A percentile compares a stretch with the other conserved stretches of the same genome.
phyloP scores from a whole-genome alignment of 2,329 filamentous ascomycete species.

The Colletotrichum sp. region DNA sequence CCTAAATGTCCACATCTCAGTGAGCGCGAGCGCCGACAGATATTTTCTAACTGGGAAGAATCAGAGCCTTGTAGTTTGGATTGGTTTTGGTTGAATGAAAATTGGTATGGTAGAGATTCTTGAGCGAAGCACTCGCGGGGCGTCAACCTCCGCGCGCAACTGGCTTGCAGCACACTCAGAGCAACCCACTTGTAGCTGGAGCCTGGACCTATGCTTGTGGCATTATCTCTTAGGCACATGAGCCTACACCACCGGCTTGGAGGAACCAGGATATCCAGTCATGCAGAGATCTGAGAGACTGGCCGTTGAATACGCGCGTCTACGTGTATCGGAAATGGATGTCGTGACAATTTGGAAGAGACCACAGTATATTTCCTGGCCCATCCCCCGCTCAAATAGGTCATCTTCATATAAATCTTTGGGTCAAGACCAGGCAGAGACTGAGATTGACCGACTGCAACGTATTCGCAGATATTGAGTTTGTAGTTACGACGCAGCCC shows the following conservation, averaged over 20 bases:
- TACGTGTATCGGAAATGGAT: neutral
- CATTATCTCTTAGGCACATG: neutral
- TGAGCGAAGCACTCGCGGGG: neutral
- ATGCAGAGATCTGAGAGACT: neutral
- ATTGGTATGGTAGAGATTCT: neutral
- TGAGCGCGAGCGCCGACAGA: no score
- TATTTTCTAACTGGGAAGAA: neutral
- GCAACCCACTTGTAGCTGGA: neutral
- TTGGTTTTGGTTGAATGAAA: neutral
- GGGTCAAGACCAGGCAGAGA: accelerated
- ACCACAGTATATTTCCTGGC: accelerated
- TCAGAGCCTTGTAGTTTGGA: neutral
- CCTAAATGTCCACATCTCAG: neutral
- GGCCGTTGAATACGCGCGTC: accelerated
- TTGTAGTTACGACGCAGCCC: no score
- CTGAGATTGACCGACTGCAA: accelerated
- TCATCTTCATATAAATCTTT: neutral
- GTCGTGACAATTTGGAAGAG: neutral
- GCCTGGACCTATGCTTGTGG: accelerated
- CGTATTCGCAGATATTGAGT: neutral
- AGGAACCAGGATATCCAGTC: accelerated
- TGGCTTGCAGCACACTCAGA: neutral
- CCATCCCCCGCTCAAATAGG: neutral
- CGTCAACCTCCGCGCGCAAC: neutral
- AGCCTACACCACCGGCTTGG: neutral